Conservation (phyloP, 495 filamentous ascomycete species). For the Aspergillus ellipticus region DNA sequence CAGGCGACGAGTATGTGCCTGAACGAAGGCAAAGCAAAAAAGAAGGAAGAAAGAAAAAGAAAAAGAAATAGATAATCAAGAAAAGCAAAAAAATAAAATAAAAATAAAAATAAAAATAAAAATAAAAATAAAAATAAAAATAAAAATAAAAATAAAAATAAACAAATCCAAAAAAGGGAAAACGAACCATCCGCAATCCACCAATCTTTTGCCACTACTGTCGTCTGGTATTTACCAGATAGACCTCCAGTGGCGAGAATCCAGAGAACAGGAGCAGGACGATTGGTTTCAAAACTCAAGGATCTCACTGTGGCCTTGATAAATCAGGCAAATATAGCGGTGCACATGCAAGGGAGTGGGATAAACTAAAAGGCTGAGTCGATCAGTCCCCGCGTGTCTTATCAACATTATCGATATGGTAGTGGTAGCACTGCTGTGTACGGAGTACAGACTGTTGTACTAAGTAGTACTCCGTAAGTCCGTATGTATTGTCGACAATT, state of each 20-base stretch:
- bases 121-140: too few species aligned
- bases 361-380: constrained; percentile 9
- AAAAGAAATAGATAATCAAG: not conserved
- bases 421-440: too few species aligned
- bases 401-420: constrained; percentile 17
- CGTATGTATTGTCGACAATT: not conserved
- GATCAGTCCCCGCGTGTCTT: constrained; percentile 16
- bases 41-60: not conserved
- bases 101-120: too few species aligned
- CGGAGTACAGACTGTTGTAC: too few species aligned
- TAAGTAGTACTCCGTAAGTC: not conserved
- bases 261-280: not conserved
- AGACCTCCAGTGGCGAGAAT: not conserved
- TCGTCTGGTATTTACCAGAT: not conserved
- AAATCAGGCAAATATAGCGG: constrained; percentile 11
- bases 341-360: constrained; percentile 21
- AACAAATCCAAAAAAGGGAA: too few species aligned
- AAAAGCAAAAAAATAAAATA: not conserved
- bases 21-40: not conserved
- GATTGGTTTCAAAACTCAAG: not conserved
- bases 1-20: too few species aligned
- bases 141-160: too few species aligned
- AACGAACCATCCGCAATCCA: too few species aligned
- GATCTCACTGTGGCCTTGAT: not conserved
- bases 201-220: not conserved